phyloP scores from a whole-genome alignment of 2,329 filamentous ascomycete genomes.

The Pseudofabraea citricarpa region DNA sequence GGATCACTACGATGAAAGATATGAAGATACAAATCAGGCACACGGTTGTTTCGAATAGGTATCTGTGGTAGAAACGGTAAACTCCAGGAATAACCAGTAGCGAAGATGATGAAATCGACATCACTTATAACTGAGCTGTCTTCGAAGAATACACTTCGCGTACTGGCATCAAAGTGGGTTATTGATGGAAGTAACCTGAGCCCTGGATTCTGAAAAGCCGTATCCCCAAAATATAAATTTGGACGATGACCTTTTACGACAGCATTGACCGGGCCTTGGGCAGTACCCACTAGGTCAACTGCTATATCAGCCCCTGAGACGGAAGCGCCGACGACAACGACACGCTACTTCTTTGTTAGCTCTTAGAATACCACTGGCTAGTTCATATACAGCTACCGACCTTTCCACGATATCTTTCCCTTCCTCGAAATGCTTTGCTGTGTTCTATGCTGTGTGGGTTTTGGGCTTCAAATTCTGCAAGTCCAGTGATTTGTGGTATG shows the following conservation, averaged over 20 bases:
- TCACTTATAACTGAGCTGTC: slow-evolving; percentile 45
- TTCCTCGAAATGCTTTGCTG: slow-evolving; percentile 71
- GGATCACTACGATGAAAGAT: slow-evolving; percentile 49
- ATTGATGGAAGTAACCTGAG: too few relatives aligned
- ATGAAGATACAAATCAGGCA: slow-evolving; percentile 51
- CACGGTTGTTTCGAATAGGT: slow-evolving; percentile 42
- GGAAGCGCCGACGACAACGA: too few relatives aligned
- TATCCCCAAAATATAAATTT: too few relatives aligned
- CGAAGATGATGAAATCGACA: slow-evolving; percentile 59
- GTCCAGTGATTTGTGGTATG: slow-evolving; percentile 53
- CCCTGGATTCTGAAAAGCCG: too few relatives aligned
- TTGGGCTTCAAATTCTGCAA: slow-evolving; percentile 46
- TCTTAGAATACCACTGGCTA: too few relatives aligned
- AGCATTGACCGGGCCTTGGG: too few relatives aligned
- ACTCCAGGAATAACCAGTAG: slow-evolving; percentile 59
- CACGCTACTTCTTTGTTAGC: too few relatives aligned
- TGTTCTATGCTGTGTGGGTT: slow-evolving; percentile 52
- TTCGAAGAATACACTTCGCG: slow-evolving; percentile 50
- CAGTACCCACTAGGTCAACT: too few relatives aligned
- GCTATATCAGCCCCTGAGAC: too few relatives aligned
- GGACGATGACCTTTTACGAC: too few relatives aligned
- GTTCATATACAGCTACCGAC: slow-evolving; percentile 46
- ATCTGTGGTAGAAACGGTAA: slow-evolving; percentile 51
- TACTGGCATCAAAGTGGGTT: too few relatives aligned
- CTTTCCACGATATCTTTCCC: too few relatives aligned